These are phyloP conservation scores for Cercospora zeina DNA, from an alignment of 2,329 filamentous ascomycete species.

Conservation along the genomic window DNA sequence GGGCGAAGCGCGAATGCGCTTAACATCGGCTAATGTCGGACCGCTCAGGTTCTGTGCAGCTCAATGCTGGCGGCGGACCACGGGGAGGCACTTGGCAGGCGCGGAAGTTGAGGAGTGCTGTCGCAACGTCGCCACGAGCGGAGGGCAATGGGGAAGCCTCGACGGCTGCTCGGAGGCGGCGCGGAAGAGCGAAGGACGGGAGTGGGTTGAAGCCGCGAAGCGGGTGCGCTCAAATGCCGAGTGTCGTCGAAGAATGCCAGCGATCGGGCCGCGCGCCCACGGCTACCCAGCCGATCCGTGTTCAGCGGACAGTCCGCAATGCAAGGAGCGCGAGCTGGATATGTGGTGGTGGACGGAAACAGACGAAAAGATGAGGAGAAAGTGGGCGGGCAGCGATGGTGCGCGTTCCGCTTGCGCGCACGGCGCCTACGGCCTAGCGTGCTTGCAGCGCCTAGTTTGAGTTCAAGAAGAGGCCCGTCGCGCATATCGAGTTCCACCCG, in stretches of 20 bases:
- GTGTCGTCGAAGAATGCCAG: constrained; percentile 14
- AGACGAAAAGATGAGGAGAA: constrained; percentile 24
- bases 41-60: constrained; percentile 3
- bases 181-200: constrained; percentile 22
- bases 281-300: not conserved
- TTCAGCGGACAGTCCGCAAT: constrained; percentile 8
- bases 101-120: not conserved
- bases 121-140: constrained; percentile 4
- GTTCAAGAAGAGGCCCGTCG: constrained; percentile 18
- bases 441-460: constrained; percentile 20
- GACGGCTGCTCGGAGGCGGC: constrained; percentile 23
- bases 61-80: not conserved
- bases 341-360: constrained; percentile 20
- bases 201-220: constrained; percentile 10
- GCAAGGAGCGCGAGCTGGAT: constrained; percentile 20
- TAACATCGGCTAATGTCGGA: constrained; percentile 23
- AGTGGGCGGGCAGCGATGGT: constrained; percentile 26
- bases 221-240: constrained; percentile 13
- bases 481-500: constrained; percentile 14
- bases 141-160: constrained; percentile 1
- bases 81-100: not conserved
- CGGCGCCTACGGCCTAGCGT: constrained; percentile 18
- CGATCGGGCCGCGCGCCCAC: constrained; percentile 1
- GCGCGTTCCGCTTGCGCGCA: constrained; percentile 24
- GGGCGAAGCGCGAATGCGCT: constrained; percentile 19